Base-by-base conservation (phyloP, 495 filamentous ascomycete species). In the Alectoria sarmentosa region DNA sequence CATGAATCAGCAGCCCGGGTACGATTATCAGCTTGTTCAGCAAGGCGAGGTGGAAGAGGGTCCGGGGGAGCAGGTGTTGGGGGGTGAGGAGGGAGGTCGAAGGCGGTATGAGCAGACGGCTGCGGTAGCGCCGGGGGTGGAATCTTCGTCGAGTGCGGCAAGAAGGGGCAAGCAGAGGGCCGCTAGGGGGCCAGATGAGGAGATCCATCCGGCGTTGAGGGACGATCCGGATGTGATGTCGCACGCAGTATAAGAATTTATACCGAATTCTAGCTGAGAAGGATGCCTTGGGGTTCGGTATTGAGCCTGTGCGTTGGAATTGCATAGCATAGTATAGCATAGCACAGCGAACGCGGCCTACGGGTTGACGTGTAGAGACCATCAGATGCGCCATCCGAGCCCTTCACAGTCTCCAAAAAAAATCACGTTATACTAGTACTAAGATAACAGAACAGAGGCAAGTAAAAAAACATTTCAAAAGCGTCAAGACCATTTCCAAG, bases 21-120 rank as follows among this genome's bases (percentile, higher is more conserved):
- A 55, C 52, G 52, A 55, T 6, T 55, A 55, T 17, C 52, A 55
- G 30, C 52, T 30, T 21, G 52, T 55, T 21, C 52, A 55, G 52
- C 52, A 55, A 34, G 30, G 17, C 2, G 52, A 55, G 52, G 17
- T 55, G 52, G 52, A 55, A 34, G 52, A 34, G 9, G 49, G 15
- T 11, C 14, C 1, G 7, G 15, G 15, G 3, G 11, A 54, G 14
- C 52, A 34, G 52, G 30, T 10, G 17, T 1, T 55, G 30, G 10
- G 30, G 11, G 15, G 15, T 7, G 52, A 34, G 3, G 30, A 55
- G 0, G 52, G 11, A 0, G 3, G 0, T 1, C 30, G 13, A 34
- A 19, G 30, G n/a, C 52, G 8, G 28, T 34, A 55, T 7, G 15
- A 30, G 3, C 52, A 34, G 15, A 10, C 15, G 10, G 21, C 26